Conservation (phyloP, 169 alveolate species). For the Toxoplasma gondii region DNA sequence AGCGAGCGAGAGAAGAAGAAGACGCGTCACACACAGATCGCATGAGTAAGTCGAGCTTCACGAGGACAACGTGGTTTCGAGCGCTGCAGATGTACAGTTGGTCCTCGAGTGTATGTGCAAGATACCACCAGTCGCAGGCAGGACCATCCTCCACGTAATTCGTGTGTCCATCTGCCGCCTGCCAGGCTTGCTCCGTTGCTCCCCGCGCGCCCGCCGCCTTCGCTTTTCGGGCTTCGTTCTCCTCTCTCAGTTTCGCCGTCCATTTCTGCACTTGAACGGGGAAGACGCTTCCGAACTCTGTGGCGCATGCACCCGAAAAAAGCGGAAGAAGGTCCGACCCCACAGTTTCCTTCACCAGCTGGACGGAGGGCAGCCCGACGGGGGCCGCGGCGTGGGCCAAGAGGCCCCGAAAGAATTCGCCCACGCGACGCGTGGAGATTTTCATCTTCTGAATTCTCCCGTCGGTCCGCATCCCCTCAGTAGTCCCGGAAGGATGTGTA, state of each 20-base stretch:
- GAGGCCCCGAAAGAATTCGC: neutral
- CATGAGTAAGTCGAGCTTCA: neutral
- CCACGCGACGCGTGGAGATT: neutral
- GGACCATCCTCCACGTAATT: too few species aligned
- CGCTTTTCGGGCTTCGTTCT: too few species aligned
- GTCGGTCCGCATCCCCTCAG: too few species aligned
- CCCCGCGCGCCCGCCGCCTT: too few species aligned
- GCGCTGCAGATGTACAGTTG: neutral
- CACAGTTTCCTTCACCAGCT: neutral
- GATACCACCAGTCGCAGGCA: neutral
- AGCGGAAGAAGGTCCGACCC: neutral
- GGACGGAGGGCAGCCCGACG: neutral
- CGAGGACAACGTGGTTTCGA: neutral
- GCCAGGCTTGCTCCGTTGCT: too few species aligned
- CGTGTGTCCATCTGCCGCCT: too few species aligned
- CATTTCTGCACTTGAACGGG: neutral
- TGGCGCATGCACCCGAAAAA: neutral
- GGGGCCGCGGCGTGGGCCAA: constrained; percentile 4
- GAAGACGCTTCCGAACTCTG: neutral
- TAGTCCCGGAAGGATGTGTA: too few species aligned
- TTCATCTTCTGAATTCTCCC: neutral
- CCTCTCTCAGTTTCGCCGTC: too few species aligned
- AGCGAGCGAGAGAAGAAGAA: too few species aligned
- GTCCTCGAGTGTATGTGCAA: neutral
- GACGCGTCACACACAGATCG: too few species aligned